Conservation (phyloP, 345 rosid species). For the Eucalyptus regnans region DNA sequence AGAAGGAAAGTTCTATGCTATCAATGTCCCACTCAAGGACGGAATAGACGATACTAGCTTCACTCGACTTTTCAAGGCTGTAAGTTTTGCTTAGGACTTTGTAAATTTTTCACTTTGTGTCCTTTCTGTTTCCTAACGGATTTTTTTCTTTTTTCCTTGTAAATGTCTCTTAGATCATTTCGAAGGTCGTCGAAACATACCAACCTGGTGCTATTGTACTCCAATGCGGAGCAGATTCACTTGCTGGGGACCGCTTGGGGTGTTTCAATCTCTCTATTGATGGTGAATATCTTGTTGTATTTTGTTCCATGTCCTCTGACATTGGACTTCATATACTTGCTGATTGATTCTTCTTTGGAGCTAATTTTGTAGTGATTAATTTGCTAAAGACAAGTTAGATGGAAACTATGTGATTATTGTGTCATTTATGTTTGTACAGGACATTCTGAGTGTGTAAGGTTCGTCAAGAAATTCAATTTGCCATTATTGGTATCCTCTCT, state of each 20-base stretch:
- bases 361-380: not conserved
- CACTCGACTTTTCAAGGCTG: slow-evolving; percentile 88
- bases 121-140: not conserved
- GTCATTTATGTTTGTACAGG: slow-evolving; percentile 31
- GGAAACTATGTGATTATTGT: not conserved
- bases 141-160: not conserved
- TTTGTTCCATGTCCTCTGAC: slow-evolving; percentile 1
- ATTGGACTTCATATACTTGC: not conserved
- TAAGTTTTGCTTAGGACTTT: slow-evolving; percentile 18
- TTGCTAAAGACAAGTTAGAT: not conserved
- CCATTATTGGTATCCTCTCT: slow-evolving; percentile 63
- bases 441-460: slow-evolving; percentile 89
- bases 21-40: slow-evolving; percentile 94
- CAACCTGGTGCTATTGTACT: slow-evolving; percentile 92
- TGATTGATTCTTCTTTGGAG: not conserved
- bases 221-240: slow-evolving; percentile 98
- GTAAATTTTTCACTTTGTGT: not conserved
- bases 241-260: slow-evolving; percentile 96
- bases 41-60: slow-evolving; percentile 94
- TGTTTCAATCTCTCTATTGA: slow-evolving; percentile 97
- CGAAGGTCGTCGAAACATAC: slow-evolving; percentile 88
- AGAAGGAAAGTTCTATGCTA: slow-evolving; percentile 94
- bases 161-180: slow-evolving; percentile 41
- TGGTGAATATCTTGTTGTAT: slow-evolving; percentile 65
- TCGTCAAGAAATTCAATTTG: slow-evolving; percentile 89